Evolutionary conservation across 1,284 basidiomycete species (phyloP), one percentile per base, ranked within the genome.

Genomic region (Heterobasidion irregulare): DNA sequence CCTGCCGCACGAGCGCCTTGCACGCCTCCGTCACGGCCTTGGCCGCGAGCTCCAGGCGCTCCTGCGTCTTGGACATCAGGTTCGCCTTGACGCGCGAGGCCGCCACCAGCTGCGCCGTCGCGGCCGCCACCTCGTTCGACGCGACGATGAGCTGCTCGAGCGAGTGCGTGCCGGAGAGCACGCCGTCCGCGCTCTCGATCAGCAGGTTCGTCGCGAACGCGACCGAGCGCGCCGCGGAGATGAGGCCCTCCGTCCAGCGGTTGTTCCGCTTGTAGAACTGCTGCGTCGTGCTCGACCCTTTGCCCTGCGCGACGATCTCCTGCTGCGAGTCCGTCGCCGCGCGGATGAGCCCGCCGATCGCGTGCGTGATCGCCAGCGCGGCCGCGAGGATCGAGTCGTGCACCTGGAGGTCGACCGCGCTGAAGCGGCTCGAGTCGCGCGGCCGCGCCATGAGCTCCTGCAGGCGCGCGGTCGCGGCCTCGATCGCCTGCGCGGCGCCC

Each of bases 201-300:
- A 99, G 84, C 61, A 98, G 76, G 58, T 85, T 91, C n/a, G 97
- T 99, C 4, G 97, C 94, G 65, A 96, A 97, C 2, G 97, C 97
- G 50, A 99, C 97, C 6, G 97, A 85, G 70, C 97, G 97, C 35
- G 97, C 97, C 19, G 97, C 97, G 35, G 94, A 97, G 64, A 99
- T 96, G 61, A 99, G 86, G 62, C 97, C 97, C 71, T 99, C 97
- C 16, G 97, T 99, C 97, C 97, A 99, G 59, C 97, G 84, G 73
- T 99, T 98, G 84, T 99, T 98, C 60, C 91, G 86, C 78, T 99
- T 99, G 83, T 98, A 99, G 81, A 99, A 99, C 66, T 98, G 96
- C 71, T 97, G 94, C 18, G 78, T 84, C 26, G 93, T 84, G 68
- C 86, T 93, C 10, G 92, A 89, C 6, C 96, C 96, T 70, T 86